phyloP scores from a whole-genome alignment of 805 yeast species.

The Saturnispora saitoi region DNA sequence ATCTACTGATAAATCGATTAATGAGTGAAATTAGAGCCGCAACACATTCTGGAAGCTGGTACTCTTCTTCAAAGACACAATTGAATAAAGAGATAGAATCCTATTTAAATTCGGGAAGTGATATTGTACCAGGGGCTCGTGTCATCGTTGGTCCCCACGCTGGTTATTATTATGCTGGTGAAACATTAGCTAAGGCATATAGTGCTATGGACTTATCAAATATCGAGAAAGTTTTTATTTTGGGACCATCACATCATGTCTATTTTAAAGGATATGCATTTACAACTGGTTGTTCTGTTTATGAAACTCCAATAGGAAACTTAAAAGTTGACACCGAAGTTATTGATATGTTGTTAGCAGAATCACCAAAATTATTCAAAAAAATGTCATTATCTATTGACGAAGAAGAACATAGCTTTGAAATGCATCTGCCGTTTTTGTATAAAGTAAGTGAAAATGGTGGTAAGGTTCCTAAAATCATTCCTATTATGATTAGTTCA shows the following conservation, averaged over 20 bases:
- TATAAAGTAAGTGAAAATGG: conserved; percentile 36
- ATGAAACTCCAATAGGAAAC: conserved; percentile 80
- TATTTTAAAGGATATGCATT: conserved; percentile 58
- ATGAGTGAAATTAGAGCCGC: conserved; percentile 33
- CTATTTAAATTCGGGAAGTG: conserved; percentile 34
- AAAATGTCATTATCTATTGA: conserved; percentile 56
- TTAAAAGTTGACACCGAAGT: conserved; percentile 54
- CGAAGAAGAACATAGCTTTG: conserved; percentile 84
- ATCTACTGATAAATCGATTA: neutral
- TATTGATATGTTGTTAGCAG: conserved; percentile 28
- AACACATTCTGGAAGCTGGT: conserved; percentile 92
- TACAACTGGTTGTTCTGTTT: conserved; percentile 41
- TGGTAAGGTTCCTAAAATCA: conserved; percentile 31
- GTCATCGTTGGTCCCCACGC: conserved; percentile 75
- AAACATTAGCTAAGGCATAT: conserved; percentile 69
- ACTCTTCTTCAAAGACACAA: conserved; percentile 36
- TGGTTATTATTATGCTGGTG: conserved; percentile 79
- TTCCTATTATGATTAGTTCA: conserved; percentile 77
- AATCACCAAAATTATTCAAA: conserved; percentile 36
- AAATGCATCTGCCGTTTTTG: conserved; percentile 84
- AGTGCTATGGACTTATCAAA: conserved; percentile 53
- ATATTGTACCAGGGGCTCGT: conserved; percentile 33
- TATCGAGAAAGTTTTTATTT: conserved; percentile 57
- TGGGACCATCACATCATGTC: conserved; percentile 93
- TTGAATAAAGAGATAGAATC: conserved; percentile 44